These are phyloP conservation scores for Aspergillus amoenus DNA, from an alignment of 2,329 filamentous ascomycete genomes.

Conservation along the genomic window DNA sequence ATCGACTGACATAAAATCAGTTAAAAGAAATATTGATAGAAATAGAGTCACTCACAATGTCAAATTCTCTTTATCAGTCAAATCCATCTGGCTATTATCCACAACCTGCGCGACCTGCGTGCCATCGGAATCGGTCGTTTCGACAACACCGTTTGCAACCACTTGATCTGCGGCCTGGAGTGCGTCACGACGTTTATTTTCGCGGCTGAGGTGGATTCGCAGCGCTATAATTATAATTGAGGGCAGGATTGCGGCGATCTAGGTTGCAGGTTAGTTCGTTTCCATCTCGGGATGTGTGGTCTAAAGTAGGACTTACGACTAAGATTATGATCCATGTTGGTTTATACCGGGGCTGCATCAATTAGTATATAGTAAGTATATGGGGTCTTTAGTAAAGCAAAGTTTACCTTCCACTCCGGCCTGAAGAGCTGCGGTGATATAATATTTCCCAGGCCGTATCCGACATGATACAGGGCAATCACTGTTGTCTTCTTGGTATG, in stretches of 20 bases:
- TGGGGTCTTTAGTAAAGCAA: no score
- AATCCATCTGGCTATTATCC: constrained; percentile 37
- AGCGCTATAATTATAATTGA: constrained; percentile 42
- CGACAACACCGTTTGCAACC: not conserved
- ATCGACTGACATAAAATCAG: not conserved
- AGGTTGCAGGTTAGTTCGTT: not conserved
- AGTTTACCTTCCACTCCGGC: constrained; percentile 28
- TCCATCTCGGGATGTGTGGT: no score
- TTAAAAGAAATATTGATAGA: not conserved
- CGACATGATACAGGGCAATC: constrained; percentile 28
- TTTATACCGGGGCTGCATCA: not conserved
- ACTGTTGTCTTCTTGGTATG: constrained; percentile 47
- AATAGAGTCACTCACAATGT: not conserved
- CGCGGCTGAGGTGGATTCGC: constrained; percentile 39
- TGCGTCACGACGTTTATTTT: constrained; percentile 42
- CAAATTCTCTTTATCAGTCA: constrained; percentile 38
- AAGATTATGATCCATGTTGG: constrained; percentile 2
- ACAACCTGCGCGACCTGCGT: constrained; percentile 30
- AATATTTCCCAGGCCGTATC: constrained; percentile 44
- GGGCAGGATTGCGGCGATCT: constrained; percentile 42
- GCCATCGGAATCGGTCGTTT: constrained; percentile 20
- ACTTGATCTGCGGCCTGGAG: constrained; percentile 12
- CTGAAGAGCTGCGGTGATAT: constrained; percentile 46
- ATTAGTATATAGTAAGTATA: not conserved
- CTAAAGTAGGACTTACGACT: not conserved